Evolutionary conservation across 495 filamentous ascomycete species (phyloP).

Genomic region (Trichocladium uniseriatum): DNA sequence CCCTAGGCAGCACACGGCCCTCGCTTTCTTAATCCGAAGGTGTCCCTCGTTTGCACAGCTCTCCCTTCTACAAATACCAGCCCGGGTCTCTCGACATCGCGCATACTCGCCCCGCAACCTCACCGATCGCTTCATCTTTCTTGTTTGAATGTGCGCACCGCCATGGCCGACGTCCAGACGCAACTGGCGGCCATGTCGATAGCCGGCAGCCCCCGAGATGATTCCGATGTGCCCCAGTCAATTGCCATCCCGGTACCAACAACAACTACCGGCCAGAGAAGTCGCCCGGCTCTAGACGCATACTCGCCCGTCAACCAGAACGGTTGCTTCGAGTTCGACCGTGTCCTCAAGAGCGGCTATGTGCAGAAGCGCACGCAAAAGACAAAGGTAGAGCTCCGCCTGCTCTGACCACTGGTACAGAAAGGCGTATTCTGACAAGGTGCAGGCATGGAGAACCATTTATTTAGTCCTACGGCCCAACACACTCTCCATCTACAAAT

Average conservation of each 20-base stretch:
- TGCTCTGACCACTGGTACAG: neutral
- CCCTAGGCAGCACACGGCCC: neutral
- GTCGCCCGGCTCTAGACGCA: conserved; percentile 21
- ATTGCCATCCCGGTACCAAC: conserved; percentile 16
- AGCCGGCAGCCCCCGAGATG: conserved; percentile 12
- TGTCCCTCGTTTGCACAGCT: conserved; percentile 17
- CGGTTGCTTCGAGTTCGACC: conserved; percentile 89
- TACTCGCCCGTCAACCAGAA: conserved; percentile 76
- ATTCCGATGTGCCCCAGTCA: conserved; percentile 12
- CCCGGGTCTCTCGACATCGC: neutral
- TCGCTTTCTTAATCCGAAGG: conserved; percentile 12
- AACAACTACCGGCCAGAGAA: conserved; percentile 11
- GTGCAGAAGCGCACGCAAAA: conserved; percentile 82
- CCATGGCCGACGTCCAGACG: conserved; percentile 25
- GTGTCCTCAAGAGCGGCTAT: conserved; percentile 78
- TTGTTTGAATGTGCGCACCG: conserved; percentile 8
- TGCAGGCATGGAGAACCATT: conserved; percentile 74
- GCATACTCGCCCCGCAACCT: neutral
- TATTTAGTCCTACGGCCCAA: conserved; percentile 89
- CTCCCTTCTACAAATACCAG: conserved; percentile 2
- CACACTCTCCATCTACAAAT: conserved; percentile 90
- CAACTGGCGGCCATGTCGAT: conserved; percentile 17
- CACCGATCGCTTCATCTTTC: conserved; percentile 1
- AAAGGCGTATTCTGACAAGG: conserved; percentile 7
- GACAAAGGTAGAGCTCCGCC: conserved; percentile 61